Conservation (phyloP, 2,329 filamentous ascomycete species). For the Ceratocystis diversiconidia region DNA sequence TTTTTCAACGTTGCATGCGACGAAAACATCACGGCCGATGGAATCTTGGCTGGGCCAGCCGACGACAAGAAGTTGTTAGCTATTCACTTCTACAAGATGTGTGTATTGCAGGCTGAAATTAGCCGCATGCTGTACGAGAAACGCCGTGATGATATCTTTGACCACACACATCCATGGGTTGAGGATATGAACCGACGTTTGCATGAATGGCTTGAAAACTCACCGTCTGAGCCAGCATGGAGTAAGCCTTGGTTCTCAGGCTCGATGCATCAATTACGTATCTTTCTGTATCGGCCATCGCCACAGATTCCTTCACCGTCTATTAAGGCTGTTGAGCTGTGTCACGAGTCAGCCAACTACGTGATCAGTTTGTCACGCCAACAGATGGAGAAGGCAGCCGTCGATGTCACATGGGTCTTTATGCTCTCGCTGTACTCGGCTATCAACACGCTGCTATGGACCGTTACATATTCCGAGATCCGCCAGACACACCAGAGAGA, state of each 20-base stretch:
- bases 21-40: constrained; percentile 62
- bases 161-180: constrained; percentile 82
- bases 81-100: constrained; percentile 89
- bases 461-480: constrained; percentile 73
- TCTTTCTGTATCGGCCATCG: constrained; percentile 78
- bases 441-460: constrained; percentile 84
- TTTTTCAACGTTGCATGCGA: constrained; percentile 78
- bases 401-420: constrained; percentile 91
- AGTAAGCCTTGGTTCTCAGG: constrained; percentile 54
- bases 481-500: constrained; percentile 57
- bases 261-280: constrained; percentile 59
- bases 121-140: constrained; percentile 73
- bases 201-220: constrained; percentile 61
- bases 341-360: constrained; percentile 67
- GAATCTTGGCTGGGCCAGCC: constrained; percentile 55
- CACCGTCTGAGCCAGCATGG: constrained; percentile 55
- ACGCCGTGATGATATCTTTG: constrained; percentile 60
- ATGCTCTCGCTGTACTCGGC: constrained; percentile 81
- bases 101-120: constrained; percentile 75
- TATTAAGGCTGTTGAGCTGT: constrained; percentile 59
- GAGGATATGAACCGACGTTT: constrained; percentile 63
- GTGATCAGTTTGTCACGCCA: constrained; percentile 70
- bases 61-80: constrained; percentile 76
- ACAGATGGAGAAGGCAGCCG: constrained; percentile 59
- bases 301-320: constrained; percentile 84